Percentiles rank a stretch among this genome's conserved stretches.
Evolutionary conservation across 2,329 filamentous ascomycete species (phyloP).

Genomic region (Tolypocladium pustulatum): DNA sequence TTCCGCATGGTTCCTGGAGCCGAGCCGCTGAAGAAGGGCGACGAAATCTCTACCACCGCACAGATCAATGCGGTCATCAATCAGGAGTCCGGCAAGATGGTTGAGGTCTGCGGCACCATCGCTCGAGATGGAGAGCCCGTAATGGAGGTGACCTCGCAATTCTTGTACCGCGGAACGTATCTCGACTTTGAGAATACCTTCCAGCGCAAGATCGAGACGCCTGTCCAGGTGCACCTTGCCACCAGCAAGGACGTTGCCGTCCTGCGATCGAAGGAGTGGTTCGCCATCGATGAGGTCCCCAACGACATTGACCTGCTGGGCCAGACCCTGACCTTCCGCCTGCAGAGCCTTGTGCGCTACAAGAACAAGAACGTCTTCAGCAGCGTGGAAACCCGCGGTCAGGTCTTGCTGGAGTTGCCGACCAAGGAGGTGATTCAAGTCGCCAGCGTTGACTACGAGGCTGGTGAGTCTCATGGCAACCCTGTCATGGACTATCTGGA

Average conservation of each 20-base stretch:
- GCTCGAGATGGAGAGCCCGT: constrained; percentile 71
- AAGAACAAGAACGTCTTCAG: constrained; percentile 92
- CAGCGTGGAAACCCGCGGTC: constrained; percentile 81
- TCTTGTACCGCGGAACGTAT: constrained; percentile 89
- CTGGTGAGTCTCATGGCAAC: constrained; percentile 85
- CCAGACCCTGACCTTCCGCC: constrained; percentile 90
- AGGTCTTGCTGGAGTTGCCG: constrained; percentile 87
- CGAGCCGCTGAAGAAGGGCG: constrained; percentile 88
- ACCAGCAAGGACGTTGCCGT: constrained; percentile 89
- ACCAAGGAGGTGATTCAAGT: constrained; percentile 97
- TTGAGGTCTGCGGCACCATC: constrained; percentile 98
- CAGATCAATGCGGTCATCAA: constrained; percentile 98
- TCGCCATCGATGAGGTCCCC: constrained; percentile 61
- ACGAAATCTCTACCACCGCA: constrained; percentile 83
- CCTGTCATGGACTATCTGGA: constrained; percentile 94
- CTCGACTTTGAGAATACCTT: constrained; percentile 96
- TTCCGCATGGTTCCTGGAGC: constrained; percentile 98
- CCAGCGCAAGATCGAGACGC: constrained; percentile 92
- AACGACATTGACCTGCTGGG: constrained; percentile 78
- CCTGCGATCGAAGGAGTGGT: constrained; percentile 95
- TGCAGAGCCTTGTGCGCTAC: constrained; percentile 83
- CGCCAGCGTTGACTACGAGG: constrained; percentile 92
- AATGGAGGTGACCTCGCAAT: constrained; percentile 98
- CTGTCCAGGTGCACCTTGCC: constrained; percentile 81
- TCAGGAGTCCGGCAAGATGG: constrained; percentile 98